phyloP scores from a whole-genome alignment of 2,329 filamentous ascomycete genomes.

The Metarhizium humberi region DNA sequence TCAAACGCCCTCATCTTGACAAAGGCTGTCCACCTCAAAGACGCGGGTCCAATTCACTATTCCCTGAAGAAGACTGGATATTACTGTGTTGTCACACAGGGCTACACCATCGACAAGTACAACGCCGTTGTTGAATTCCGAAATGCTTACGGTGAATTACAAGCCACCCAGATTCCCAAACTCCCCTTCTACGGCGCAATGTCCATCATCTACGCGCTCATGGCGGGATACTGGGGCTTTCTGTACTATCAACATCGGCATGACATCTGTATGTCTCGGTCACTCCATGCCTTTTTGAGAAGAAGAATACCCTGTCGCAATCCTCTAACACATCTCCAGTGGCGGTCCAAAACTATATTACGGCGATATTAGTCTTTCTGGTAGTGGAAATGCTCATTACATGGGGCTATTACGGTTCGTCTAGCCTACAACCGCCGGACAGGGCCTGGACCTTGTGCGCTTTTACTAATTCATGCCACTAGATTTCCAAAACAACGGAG shows the following conservation, averaged over 20 bases:
- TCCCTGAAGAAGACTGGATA: slow-evolving; percentile 84
- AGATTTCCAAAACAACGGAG: slow-evolving; percentile 90
- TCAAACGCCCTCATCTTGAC: slow-evolving; percentile 68
- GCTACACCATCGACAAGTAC: slow-evolving; percentile 61
- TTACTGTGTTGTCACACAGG: slow-evolving; percentile 81
- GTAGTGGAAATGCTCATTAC: slow-evolving; percentile 97
- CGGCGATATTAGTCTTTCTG: slow-evolving; percentile 87
- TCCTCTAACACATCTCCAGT: slow-evolving; percentile 36
- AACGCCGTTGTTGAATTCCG: slow-evolving; percentile 80
- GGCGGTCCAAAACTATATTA: slow-evolving; percentile 98
- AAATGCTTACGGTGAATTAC: slow-evolving; percentile 92
- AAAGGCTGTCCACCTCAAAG: slow-evolving; percentile 71
- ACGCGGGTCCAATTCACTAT: slow-evolving; percentile 68
- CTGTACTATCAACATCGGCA: slow-evolving; percentile 89
- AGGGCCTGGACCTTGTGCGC: background rate
- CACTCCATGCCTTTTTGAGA: background rate
- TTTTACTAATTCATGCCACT: slow-evolving; percentile 22
- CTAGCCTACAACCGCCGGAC: background rate
- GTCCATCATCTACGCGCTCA: slow-evolving; percentile 84
- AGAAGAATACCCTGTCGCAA: background rate
- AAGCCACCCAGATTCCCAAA: slow-evolving; percentile 92
- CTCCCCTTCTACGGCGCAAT: slow-evolving; percentile 94
- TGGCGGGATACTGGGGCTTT: slow-evolving; percentile 81
- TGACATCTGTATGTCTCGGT: slow-evolving; percentile 61
- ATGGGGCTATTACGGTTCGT: slow-evolving; percentile 86